A percentile compares a stretch with the other conserved stretches of the same genome.
phyloP scores from a whole-genome alignment of 202 grass and related monocot species.

The Panicum virgatum region DNA sequence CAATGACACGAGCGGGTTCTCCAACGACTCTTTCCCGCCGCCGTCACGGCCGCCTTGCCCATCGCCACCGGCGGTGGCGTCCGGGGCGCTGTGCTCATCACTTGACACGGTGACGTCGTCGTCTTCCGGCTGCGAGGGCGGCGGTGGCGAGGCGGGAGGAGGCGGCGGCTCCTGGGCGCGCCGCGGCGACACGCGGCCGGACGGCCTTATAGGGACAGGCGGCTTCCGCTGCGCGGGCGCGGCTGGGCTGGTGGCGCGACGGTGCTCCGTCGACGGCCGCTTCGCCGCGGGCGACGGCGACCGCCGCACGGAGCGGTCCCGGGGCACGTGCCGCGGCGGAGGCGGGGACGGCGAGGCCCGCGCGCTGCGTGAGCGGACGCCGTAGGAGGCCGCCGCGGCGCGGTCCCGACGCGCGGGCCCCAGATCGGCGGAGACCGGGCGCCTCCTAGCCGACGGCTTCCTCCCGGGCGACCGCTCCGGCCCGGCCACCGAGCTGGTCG shows the following conservation, averaged over 20 bases:
- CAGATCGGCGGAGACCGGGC: slow-evolving; percentile 56
- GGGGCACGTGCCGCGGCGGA: slow-evolving; percentile 34
- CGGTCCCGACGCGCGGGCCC: slow-evolving; percentile 36
- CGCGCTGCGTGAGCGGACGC: slow-evolving; percentile 60
- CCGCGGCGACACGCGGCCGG: slow-evolving; percentile 5
- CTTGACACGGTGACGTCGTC: not conserved
- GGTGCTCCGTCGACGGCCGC: slow-evolving; percentile 17
- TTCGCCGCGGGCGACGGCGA: slow-evolving; percentile 73
- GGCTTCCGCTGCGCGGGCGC: slow-evolving; percentile 37
- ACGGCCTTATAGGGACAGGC: slow-evolving; percentile 29
- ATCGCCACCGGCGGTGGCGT: not conserved
- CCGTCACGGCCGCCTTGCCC: not conserved
- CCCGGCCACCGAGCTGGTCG: slow-evolving; percentile 36
- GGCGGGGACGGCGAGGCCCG: slow-evolving; percentile 56
- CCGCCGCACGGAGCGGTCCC: slow-evolving; percentile 63
- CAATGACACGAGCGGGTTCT: slow-evolving; percentile 86
- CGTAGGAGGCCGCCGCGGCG: slow-evolving; percentile 30
- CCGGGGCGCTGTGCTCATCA: slow-evolving; percentile 9
- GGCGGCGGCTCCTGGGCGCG: slow-evolving; percentile 18
- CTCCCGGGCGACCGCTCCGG: slow-evolving; percentile 46
- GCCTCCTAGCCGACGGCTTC: slow-evolving; percentile 30
- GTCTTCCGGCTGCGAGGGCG: slow-evolving; percentile 28
- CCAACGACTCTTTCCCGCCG: slow-evolving; percentile 74
- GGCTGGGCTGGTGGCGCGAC: slow-evolving; percentile 13
- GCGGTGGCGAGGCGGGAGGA: not conserved